phyloP scores from a whole-genome alignment of 2,329 filamentous ascomycete species.

The Calonectria naviculata region DNA sequence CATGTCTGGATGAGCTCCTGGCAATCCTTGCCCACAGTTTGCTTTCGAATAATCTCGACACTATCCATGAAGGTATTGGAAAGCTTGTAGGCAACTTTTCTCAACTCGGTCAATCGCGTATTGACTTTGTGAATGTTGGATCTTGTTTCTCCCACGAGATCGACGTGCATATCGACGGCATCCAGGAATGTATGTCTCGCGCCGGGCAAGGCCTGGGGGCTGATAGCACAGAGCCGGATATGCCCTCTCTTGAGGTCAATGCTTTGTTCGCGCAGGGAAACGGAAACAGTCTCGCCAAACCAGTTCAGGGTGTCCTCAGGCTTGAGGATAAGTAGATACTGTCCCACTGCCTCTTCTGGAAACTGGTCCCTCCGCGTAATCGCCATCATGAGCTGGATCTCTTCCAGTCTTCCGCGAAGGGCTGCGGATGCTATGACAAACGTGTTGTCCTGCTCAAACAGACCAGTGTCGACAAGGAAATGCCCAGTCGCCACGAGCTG shows the following conservation, averaged over 20 bases:
- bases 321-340: conserved; percentile 84
- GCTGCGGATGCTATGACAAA: conserved; percentile 88
- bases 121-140: conserved; percentile 96
- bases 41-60: conserved; percentile 89
- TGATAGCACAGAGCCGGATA: conserved; percentile 87
- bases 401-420: conserved; percentile 78
- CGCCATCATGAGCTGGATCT: conserved; percentile 87
- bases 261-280: conserved; percentile 79
- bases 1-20: conserved; percentile 98
- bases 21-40: conserved; percentile 86
- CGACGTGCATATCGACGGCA: conserved; percentile 84
- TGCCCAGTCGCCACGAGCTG: conserved; percentile 85
- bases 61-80: conserved; percentile 99
- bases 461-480: conserved; percentile 82
- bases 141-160: conserved; percentile 89
- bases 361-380: conserved; percentile 68
- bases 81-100: conserved; percentile 94
- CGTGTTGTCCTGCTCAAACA: conserved; percentile 78
- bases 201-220: conserved; percentile 81
- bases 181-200: conserved; percentile 84
- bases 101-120: conserved; percentile 89
- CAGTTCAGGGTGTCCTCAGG: conserved; percentile 84
- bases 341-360: conserved; percentile 77
- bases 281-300: conserved; percentile 80
- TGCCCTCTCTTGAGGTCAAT: conserved; percentile 90